phyloP scores from a whole-genome alignment of 805 yeast species.

The Metschnikowia hibisci region DNA sequence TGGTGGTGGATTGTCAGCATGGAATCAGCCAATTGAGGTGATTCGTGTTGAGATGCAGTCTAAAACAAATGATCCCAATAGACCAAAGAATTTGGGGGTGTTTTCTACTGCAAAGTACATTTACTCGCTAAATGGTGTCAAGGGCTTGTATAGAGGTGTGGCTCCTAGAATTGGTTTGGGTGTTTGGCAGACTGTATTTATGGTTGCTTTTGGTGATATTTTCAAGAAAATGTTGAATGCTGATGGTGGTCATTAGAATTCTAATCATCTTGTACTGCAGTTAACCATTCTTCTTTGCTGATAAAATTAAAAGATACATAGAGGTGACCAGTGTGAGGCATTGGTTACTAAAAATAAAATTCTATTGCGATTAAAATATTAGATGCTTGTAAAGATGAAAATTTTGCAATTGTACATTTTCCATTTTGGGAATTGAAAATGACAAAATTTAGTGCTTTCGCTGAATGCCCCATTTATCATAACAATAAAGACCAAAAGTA shows the following conservation, averaged over 20 bases:
- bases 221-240: slow-evolving; percentile 41
- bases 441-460: slow-evolving; percentile 9
- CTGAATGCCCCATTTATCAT: slow-evolving; percentile 38
- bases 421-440: too few relatives aligned
- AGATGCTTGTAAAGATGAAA: too few relatives aligned
- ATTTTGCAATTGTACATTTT: too few relatives aligned
- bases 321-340: too few relatives aligned
- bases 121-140: slow-evolving; percentile 74
- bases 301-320: too few relatives aligned
- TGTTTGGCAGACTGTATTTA: slow-evolving; percentile 97
- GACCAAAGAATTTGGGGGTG: slow-evolving; percentile 89
- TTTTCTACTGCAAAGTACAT: slow-evolving; percentile 75
- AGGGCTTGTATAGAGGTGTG: slow-evolving; percentile 93
- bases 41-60: slow-evolving; percentile 98
- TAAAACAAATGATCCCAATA: slow-evolving; percentile 86
- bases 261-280: neutral
- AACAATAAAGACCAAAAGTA: slow-evolving; percentile 37
- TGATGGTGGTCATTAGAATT: slow-evolving; percentile 25
- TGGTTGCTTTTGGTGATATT: slow-evolving; percentile 97
- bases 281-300: too few relatives aligned
- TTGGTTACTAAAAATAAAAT: too few relatives aligned
- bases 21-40: slow-evolving; percentile 99
- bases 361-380: neutral
- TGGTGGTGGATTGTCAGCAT: slow-evolving; percentile 97
- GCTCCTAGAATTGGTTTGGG: slow-evolving; percentile 96